phyloP scores from a whole-genome alignment of 139 green algal genomes.

The Coelastrella sp. region DNA sequence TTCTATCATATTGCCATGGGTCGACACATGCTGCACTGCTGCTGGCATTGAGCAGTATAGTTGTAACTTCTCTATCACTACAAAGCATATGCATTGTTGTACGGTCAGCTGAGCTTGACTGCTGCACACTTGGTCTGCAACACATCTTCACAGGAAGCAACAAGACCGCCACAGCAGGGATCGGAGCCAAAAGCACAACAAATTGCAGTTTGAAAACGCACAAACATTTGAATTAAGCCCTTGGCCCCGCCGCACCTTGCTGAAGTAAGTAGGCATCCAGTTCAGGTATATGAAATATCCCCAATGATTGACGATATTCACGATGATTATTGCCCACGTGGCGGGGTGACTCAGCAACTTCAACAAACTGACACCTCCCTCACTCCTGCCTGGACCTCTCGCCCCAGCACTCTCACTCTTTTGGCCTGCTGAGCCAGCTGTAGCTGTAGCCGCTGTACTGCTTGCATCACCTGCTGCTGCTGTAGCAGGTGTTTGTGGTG shows the following conservation, averaged over 20 bases:
- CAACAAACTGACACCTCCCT: slow-evolving; percentile 16
- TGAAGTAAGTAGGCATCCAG: slow-evolving; percentile 96
- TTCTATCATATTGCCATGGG: no score
- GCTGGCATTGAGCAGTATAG: no score
- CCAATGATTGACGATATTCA: slow-evolving; percentile 92
- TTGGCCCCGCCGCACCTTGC: slow-evolving; percentile 53
- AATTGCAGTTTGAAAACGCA: no score
- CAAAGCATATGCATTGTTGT: no score
- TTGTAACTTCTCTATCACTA: no score
- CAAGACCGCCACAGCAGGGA: no score
- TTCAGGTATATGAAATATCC: slow-evolving; percentile 97
- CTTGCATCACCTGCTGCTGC: slow-evolving; percentile 20
- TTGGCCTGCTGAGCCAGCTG: background rate
- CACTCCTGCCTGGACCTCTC: background rate
- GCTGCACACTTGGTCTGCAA: no score
- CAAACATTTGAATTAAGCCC: no score
- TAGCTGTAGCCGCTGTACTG: slow-evolving; percentile 28
- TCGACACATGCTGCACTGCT: no score
- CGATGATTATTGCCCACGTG: slow-evolving; percentile 89
- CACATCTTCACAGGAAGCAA: no score
- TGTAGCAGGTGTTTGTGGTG: background rate
- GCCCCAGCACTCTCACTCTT: background rate
- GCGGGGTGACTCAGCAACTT: slow-evolving; percentile 71
- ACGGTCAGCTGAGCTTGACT: no score
- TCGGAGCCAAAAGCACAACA: no score